Base-by-base conservation (phyloP, 2,329 filamentous ascomycete species). In the Fusarium sp. region DNA sequence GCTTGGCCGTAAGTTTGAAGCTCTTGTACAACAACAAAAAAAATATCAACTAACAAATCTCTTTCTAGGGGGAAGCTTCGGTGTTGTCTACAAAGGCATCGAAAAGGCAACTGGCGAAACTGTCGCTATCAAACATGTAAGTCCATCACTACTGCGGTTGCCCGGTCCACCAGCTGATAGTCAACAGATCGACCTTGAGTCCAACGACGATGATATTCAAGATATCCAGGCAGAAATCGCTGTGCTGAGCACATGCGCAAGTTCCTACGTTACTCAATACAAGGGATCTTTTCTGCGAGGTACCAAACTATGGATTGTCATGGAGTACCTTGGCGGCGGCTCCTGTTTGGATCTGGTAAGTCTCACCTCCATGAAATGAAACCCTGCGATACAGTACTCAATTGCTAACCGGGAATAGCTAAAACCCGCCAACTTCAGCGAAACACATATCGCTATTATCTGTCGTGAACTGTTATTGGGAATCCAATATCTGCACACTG, bases 161-260 rank as follows among this genome's bases (percentile, higher is more conserved):
- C 53, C 63, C 25, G 55, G 65, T 50, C 51, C 28, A 68, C 66
- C 48, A 65, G 23, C 45, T 53, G 45, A 74, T 64, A 60, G 43
- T 50, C n/a, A 65, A 21, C 60, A 98, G 94, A 98, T 99, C 80
- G 96, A 99, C 80, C 93, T 99, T 77, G 96, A 99, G 82, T 97
- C 95, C 62, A 98, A 94, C 84, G 95, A 97, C 80, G 96, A 99
- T 82, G 96, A 99, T 78, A 97, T 99, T 63, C 92, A 94, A 80
- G 96, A 99, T 78, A 98, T 99, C 62, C 95, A 99, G 76, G 94
- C 97, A 77, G 96, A 99, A 79, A 98, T 99, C 73, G 92, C 93
- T 4, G 92, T 99, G 34, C 86, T 99, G 65, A 96, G 94, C 81
- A 98, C 96, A 55, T 99, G 96, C 83, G 92, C 92, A 72, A 98